phyloP scores from a whole-genome alignment of 2,329 filamentous ascomycete species.

The Colletotrichum eleusines region DNA sequence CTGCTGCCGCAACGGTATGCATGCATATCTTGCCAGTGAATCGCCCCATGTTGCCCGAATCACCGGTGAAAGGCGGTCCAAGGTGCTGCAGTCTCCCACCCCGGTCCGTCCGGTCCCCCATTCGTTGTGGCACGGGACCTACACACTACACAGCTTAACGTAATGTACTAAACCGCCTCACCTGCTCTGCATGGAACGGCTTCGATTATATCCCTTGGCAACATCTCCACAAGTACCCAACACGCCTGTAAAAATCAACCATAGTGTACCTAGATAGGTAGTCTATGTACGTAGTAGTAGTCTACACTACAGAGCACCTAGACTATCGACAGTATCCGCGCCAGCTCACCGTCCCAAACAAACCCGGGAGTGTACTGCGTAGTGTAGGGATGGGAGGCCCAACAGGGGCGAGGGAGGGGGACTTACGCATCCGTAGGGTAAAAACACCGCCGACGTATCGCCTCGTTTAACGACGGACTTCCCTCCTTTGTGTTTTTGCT shows the following conservation, averaged over 20 bases:
- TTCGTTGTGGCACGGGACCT: not conserved
- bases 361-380: not conserved
- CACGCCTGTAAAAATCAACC: not conserved
- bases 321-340: not conserved
- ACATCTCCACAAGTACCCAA: conserved; percentile 26
- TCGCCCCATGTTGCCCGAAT: not conserved
- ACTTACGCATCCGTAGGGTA: not conserved
- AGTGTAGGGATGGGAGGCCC: too few species aligned
- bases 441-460: not conserved
- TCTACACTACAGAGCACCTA: not conserved
- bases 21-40: not conserved
- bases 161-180: conserved; percentile 30
- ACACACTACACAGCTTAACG: not conserved
- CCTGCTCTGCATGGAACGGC: conserved; percentile 1
- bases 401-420: too few species aligned
- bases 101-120: not conserved
- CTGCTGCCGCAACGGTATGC: not conserved
- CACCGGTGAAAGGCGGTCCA: not conserved
- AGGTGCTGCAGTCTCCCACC: conserved; percentile 28
- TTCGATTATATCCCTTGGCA: conserved; percentile 1
- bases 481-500: not conserved
- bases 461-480: not conserved
- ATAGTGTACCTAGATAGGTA: too few species aligned
- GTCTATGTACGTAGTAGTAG: too few species aligned
- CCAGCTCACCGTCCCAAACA: not conserved